Base-by-base conservation (phyloP, 768 basidiomycete species). In the Roridomyces roridus region DNA sequence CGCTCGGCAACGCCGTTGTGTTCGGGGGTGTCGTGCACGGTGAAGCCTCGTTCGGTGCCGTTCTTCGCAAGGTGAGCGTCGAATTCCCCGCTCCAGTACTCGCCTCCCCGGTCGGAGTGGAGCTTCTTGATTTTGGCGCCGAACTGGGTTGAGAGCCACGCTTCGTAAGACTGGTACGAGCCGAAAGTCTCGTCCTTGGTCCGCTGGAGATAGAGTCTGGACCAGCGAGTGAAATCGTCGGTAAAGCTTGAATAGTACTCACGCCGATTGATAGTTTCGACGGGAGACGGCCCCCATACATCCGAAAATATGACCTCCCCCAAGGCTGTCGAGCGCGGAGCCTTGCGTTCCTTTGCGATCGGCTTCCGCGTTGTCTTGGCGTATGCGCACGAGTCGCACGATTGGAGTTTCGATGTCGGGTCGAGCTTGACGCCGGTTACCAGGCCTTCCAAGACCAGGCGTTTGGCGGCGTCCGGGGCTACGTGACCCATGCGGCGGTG, bases 1-100 rank as follows among this genome's bases (percentile, higher is more conserved):
- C 69, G 57, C 55, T 80, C 75, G 0, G 75, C 73, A 11, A 78
- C 56, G 14, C 77, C 72, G 54, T 77, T 77, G 55, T 77, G 68
- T 28, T 76, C 60, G 1, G 72, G 71, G 0, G 60, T 67, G 35
- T 69, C 47, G 4, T 66, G 69, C 2, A 62, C 60, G 28, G 70
- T 73, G 31, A 65, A 59, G 12, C 55, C 43, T 0, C 54, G 64
- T 6, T 47, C 56, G 0, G 60, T 69, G 0, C 70, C 70, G 18
- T 63, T 54, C 2, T 55, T 39, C 6, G 59, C 46, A 7, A 73
- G 63, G 35, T 64, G 59, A 0, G 37, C 25, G 5, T 50, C 63
- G 28, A 74, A 70, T 2, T 45, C 31, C 2, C 68, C 55, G 39
- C 59, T 64, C 36, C 63, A 46, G 45, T 62, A 74, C 59, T 74